Evolutionary conservation across 2,329 filamentous ascomycete genomes (phyloP).

Genomic region (Bipolaris bicolor): DNA sequence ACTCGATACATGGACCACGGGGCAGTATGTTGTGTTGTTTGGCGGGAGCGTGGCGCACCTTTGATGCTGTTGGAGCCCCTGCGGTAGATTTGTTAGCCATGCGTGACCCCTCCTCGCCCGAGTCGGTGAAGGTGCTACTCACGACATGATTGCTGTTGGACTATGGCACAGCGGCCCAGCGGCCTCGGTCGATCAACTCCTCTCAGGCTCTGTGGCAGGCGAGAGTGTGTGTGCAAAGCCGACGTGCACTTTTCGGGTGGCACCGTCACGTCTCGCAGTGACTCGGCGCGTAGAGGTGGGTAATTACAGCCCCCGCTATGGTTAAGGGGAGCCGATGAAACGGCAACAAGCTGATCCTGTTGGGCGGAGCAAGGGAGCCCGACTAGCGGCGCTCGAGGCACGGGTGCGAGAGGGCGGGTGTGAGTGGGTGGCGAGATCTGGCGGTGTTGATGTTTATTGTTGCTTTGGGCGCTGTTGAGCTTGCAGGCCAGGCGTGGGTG

Average conservation of each 20-base stretch:
- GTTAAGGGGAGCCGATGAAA: conserved; percentile 39
- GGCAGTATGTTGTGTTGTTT: not conserved
- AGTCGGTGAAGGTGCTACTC: conserved; percentile 28
- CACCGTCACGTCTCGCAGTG: conserved; percentile 35
- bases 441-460: conserved; percentile 12
- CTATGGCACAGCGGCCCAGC: conserved; percentile 43
- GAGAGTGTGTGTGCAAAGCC: conserved; percentile 35
- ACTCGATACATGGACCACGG: not conserved
- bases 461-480: conserved; percentile 13
- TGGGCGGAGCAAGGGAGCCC: conserved; percentile 5
- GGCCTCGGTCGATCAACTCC: conserved; percentile 39
- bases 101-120: conserved; percentile 13
- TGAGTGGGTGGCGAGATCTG: not conserved
- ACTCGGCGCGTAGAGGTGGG: conserved; percentile 37
- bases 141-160: conserved; percentile 48
- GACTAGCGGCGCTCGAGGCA: conserved; percentile 6
- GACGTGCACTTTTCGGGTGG: conserved; percentile 37
- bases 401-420: conserved; percentile 1
- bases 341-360: conserved; percentile 4
- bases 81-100: conserved; percentile 49
- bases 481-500: no score
- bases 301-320: conserved; percentile 40
- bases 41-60: conserved; percentile 40
- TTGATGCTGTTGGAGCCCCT: conserved; percentile 56
- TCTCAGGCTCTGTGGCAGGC: conserved; percentile 24